Base-by-base conservation (phyloP, 2,329 filamentous ascomycete genomes). In the Geosmithia putterillii region DNA sequence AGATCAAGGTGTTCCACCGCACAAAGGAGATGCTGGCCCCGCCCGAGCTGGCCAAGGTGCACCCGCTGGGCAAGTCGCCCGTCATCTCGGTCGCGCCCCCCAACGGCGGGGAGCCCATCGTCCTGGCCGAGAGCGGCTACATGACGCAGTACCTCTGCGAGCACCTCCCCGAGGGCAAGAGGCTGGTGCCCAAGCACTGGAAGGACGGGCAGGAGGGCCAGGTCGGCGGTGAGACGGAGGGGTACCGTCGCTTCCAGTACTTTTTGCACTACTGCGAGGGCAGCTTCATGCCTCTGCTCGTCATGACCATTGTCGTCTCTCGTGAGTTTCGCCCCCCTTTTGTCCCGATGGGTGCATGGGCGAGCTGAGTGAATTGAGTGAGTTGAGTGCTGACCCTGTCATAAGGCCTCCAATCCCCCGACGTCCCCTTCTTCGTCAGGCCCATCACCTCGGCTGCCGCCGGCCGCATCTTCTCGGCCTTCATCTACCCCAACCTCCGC, bases 1-100 rank as follows among this genome's bases (percentile, higher is more conserved):
- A 89, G 48, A 65, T 95, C 45, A 78, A 90, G 55, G 72, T 83
- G 43, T 92, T 83, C 71, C 86, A 86, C 60, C 81, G 89, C 43
- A 58, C 69, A 49, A 65, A 62, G 44, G 55, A 66, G 45, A 73
- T 68, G 52, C 68, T 85, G n/a, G 89, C 89, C 1, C 86, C 86
- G 3, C 67, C 77, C 0, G 82, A 85, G 54, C 73, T 95, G 39
- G 81, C 83, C 55, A 71, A 86, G 49, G 64, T 94, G 34, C 87
- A 95, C 55, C 83, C 86, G 0, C 71, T 95, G 4, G 90, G 90
- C 48, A 95, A 95, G 60, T 88, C 86, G 2, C 90, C 90, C 1
- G 66, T 90, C 37, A 66, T 96, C 50, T 76, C 74, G 8, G 68
- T 95, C 52, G 65, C 62, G n/a, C 57, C 66, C 1, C 51, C 64